These are phyloP conservation scores for Alternaria arborescens DNA, from an alignment of 2,329 filamentous ascomycete genomes.

Conservation along the genomic window DNA sequence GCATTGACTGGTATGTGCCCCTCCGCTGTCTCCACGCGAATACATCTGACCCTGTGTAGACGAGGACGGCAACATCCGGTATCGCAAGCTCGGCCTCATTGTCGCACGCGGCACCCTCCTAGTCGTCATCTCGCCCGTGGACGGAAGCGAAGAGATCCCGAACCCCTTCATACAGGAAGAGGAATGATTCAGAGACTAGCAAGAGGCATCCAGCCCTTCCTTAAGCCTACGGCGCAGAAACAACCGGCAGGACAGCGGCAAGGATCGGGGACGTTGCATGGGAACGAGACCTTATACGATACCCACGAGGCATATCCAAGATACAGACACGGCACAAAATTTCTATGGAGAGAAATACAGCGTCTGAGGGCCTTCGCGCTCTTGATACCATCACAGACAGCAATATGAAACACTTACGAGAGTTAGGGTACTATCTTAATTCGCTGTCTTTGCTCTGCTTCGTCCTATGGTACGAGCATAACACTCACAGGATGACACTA, in stretches of 20 bases:
- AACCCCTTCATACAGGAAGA: constrained; percentile 88
- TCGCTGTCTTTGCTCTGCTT: not conserved
- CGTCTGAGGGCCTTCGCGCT: not conserved
- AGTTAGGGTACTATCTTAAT: not conserved
- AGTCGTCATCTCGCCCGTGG: constrained; percentile 89
- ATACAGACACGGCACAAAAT: not conserved
- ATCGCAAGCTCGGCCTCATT: constrained; percentile 81
- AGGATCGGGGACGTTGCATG: constrained; percentile 1
- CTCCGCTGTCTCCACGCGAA: not conserved
- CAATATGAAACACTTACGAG: not conserved
- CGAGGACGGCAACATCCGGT: constrained; percentile 88
- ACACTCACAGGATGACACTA: not conserved
- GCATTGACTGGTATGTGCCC: constrained; percentile 78
- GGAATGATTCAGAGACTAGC: constrained; percentile 26
- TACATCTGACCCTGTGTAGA: constrained; percentile 64
- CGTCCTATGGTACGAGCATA: not conserved
- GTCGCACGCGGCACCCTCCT: constrained; percentile 91
- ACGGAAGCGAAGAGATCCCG: constrained; percentile 93
- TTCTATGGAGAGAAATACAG: not conserved
- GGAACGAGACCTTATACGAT: constrained; percentile 3
- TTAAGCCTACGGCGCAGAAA: not conserved
- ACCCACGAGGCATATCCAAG: constrained; percentile 10
- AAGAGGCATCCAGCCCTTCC: not conserved
- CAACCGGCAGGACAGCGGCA: not conserved
- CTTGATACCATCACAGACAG: not conserved